Conservation (phyloP, 352 stramenopile genomes). For the Globisporangium cystogenes region DNA sequence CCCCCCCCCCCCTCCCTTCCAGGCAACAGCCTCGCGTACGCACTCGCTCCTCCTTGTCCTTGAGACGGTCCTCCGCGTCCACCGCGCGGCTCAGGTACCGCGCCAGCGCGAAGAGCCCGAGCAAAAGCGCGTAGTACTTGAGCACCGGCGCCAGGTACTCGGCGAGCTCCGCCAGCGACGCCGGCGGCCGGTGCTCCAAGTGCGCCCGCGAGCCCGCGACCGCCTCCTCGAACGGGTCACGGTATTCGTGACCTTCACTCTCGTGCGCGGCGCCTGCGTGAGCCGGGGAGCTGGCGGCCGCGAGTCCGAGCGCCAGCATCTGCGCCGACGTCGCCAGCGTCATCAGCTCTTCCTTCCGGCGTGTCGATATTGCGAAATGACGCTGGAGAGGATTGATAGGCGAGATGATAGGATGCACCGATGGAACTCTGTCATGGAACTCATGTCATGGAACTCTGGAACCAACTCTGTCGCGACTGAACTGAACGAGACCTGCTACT, state of each 20-base stretch:
- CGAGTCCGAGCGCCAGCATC: neutral
- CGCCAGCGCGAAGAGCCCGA: conserved; percentile 50
- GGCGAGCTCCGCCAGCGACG: conserved; percentile 52
- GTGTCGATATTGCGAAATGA: too few species aligned
- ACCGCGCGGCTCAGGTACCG: conserved; percentile 57
- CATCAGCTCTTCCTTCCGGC: too few species aligned
- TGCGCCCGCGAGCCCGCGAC: conserved; percentile 3
- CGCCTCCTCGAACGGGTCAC: conserved; percentile 2
- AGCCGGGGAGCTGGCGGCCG: neutral
- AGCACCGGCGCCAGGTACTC: conserved; percentile 49
- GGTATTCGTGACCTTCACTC: neutral
- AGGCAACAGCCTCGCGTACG: too few species aligned
- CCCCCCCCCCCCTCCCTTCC: too few species aligned
- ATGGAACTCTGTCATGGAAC: too few species aligned
- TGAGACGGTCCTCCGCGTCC: conserved; percentile 34
- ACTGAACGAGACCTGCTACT: too few species aligned
- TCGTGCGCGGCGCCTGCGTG: neutral
- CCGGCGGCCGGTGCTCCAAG: conserved; percentile 18
- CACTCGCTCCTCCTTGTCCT: conserved; percentile 37
- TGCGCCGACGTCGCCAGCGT: neutral
- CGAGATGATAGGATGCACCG: too few species aligned
- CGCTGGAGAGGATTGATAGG: too few species aligned
- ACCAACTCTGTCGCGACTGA: too few species aligned
- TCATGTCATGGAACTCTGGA: too few species aligned
- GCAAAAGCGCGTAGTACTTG: conserved; percentile 72